phyloP scores from a whole-genome alignment of 106 monocot species.

The Platanthera guangdongensis region DNA sequence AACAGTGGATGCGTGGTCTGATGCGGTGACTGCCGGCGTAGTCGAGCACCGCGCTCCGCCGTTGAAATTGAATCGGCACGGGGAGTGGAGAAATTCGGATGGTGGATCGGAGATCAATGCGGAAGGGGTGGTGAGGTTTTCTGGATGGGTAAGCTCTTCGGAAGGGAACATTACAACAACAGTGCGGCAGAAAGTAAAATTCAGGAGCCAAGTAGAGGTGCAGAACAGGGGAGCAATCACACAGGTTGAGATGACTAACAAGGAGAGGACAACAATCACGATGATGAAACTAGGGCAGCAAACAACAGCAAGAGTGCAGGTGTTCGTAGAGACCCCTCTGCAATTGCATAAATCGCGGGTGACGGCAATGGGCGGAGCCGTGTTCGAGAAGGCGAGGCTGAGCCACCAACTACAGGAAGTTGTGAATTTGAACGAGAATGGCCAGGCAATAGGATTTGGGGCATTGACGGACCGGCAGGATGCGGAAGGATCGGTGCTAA shows the following conservation, averaged over 20 bases:
- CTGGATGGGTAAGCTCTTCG: constrained; percentile 41
- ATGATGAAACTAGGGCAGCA: background rate
- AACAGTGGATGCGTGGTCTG: constrained; percentile 24
- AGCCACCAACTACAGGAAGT: constrained; percentile 28
- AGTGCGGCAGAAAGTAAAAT: constrained; percentile 21
- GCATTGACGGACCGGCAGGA: constrained; percentile 23
- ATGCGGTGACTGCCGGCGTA: constrained; percentile 14
- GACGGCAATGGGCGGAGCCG: constrained; percentile 12
- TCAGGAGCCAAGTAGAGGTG: constrained; percentile 26
- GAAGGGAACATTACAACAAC: constrained; percentile 40
- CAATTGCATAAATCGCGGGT: constrained; percentile 14
- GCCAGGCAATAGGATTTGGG: constrained; percentile 4
- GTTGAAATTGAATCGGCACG: constrained; percentile 7
- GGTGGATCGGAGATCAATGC: constrained; percentile 25
- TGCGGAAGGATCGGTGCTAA: constrained; percentile 27
- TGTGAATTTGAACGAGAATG: constrained; percentile 5
- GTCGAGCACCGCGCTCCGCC: constrained; percentile 17
- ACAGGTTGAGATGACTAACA: constrained; percentile 22
- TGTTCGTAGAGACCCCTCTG: constrained; percentile 23
- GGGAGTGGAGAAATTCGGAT: constrained; percentile 19
- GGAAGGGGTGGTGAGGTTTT: constrained; percentile 18
- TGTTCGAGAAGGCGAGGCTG: constrained; percentile 22
- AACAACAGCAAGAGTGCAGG: constrained; percentile 11
- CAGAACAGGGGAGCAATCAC: constrained; percentile 7
- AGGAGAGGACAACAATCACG: constrained; percentile 11